These are phyloP conservation scores for Avena eriantha DNA, from an alignment of 176 grass and related monocot genomes.

Conservation along the genomic window DNA sequence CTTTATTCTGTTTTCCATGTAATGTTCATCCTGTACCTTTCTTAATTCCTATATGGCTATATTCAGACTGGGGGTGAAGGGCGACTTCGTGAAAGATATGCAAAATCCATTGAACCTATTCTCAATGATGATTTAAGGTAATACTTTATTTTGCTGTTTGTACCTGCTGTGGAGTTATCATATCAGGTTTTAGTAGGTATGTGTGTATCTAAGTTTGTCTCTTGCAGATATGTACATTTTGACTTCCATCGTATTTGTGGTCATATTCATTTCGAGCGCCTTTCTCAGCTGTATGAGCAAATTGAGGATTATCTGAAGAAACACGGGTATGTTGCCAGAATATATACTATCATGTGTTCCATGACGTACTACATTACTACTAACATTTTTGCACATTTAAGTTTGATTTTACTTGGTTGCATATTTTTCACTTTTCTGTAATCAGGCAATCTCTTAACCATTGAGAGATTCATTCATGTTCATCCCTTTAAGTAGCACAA, in stretches of 20 bases:
- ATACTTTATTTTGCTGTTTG: conserved; percentile 33
- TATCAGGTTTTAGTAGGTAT: conserved; percentile 23
- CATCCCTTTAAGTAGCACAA: neutral
- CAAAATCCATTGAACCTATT: conserved; percentile 79
- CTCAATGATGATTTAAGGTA: conserved; percentile 85
- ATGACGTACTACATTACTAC: neutral
- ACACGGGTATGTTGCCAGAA: conserved; percentile 63
- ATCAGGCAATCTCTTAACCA: conserved; percentile 17
- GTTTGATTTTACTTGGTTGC: conserved; percentile 22
- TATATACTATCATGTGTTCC: conserved; percentile 18
- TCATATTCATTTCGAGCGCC: conserved; percentile 94
- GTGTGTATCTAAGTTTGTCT: conserved; percentile 28
- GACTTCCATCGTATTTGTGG: conserved; percentile 96
- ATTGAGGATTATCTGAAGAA: conserved; percentile 83
- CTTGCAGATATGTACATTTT: conserved; percentile 90
- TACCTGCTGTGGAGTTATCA: conserved; percentile 21
- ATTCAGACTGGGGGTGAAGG: conserved; percentile 89
- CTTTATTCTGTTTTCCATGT: conserved; percentile 32
- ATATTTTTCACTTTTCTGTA: conserved; percentile 5
- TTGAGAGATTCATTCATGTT: neutral
- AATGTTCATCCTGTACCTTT: neutral
- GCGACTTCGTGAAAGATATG: conserved; percentile 76
- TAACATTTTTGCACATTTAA: conserved; percentile 21
- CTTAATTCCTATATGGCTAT: conserved; percentile 38
- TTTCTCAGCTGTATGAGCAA: conserved; percentile 87